Conservation (phyloP, 495 filamentous ascomycete species). For the Xylaria palmicola region DNA sequence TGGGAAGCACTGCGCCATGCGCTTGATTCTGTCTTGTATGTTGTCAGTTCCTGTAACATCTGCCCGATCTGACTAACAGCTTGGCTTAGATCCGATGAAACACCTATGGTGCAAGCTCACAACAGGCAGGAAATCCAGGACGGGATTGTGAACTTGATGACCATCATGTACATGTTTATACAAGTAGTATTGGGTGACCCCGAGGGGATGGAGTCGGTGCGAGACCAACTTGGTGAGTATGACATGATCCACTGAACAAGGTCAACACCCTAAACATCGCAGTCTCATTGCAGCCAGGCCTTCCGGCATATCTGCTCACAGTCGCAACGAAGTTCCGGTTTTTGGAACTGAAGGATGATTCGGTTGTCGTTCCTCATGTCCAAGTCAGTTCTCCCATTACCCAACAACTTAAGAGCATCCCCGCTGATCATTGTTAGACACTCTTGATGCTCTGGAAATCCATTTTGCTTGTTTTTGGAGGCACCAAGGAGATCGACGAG, state of each 20-base stretch:
- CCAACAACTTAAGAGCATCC: neutral
- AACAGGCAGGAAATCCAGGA: constrained; percentile 45
- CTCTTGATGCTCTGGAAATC: constrained; percentile 89
- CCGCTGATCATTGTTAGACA: constrained; percentile 40
- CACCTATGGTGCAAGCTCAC: constrained; percentile 23
- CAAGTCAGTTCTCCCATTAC: neutral
- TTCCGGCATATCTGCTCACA: constrained; percentile 71
- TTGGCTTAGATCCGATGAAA: constrained; percentile 37
- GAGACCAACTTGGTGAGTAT: constrained; percentile 42
- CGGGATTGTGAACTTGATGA: constrained; percentile 61
- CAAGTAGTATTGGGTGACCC: constrained; percentile 61
- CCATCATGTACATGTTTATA: constrained; percentile 69
- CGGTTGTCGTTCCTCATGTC: constrained; percentile 23
- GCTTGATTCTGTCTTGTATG: constrained; percentile 57
- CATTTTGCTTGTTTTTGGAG: constrained; percentile 80
- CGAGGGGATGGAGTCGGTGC: constrained; percentile 37
- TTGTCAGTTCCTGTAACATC: neutral
- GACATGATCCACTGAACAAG: neutral
- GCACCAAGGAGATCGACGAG: constrained; percentile 64
- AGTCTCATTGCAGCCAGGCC: constrained; percentile 62
- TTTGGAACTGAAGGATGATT: constrained; percentile 66
- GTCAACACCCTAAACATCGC: constrained; percentile 27
- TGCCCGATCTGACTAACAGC: constrained; percentile 27
- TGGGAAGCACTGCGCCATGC: constrained; percentile 58
- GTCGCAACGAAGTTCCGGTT: constrained; percentile 78